Evolutionary conservation across 306 rosid species (phyloP), one percentile per base, ranked within the genome.

Genomic region (Lathyrus sativus): DNA sequence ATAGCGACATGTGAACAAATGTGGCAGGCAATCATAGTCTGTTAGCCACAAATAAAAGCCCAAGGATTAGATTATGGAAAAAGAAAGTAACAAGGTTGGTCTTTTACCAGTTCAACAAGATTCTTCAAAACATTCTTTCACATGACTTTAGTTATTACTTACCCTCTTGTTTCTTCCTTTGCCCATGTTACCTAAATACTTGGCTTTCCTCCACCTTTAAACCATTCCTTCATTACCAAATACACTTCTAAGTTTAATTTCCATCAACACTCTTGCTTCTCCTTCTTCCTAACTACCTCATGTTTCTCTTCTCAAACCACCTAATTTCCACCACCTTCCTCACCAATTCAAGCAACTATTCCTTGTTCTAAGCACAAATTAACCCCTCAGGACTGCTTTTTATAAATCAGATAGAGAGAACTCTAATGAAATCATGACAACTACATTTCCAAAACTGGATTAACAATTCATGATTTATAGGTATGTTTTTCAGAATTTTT

Each of bases 61-160:
- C 71, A 70, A 9, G 31, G 24, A 63, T 19, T 60, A 22, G 9
- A 42, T 1, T 15, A 8, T 42, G 12, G 14, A 31, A 45, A 68
- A 69, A 45, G 46, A 4, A 57, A 80, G 65, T 9, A 50, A 57
- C 51, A 60, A 74, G 80, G 58, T 83, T 81, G 73, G 58, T 66
- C 80, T 76, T 14, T 28, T 7, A 73, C 72, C 9, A n/a, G 51
- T 59, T 45, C 54, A 59, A 70, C 68, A 48, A 74, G 56, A 73
- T 72, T 81, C 76, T 70, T 42, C 55, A 14, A 72, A 41, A 49
- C 62, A 78, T 26, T 59, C 26, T 69, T 69, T 73, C 74, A 69
- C 77, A 73, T 73, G 74, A 24, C 56, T 45, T 11, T 26, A 18
- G 39, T 65, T 58, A 49, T 17, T 49, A 49, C 11, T 50, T 18